Percentiles rank a stretch among this genome's conserved stretches.
phyloP scores from a whole-genome alignment of 805 yeast genomes.

The Wickerhamiella azymoides region DNA sequence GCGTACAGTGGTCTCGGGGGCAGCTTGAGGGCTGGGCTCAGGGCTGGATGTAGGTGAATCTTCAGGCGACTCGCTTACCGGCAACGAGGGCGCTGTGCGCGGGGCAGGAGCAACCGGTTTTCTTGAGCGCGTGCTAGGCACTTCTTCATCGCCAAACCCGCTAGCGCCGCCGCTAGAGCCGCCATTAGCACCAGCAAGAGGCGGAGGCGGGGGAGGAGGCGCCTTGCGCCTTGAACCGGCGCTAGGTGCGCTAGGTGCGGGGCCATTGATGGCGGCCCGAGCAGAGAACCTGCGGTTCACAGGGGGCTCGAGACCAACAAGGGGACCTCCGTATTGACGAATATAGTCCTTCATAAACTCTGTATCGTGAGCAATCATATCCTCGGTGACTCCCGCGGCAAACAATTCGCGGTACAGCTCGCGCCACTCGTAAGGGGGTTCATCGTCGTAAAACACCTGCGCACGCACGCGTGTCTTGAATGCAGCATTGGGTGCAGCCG shows the following conservation, averaged over 20 bases:
- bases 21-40: no score
- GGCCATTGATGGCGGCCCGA: slow-evolving; percentile 6
- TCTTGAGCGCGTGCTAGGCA: not conserved
- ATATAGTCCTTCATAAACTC: slow-evolving; percentile 73
- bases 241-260: slow-evolving; percentile 12
- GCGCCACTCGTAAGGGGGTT: slow-evolving; percentile 79
- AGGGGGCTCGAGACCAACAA: slow-evolving; percentile 77
- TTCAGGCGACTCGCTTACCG: not conserved
- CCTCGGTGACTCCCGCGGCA: slow-evolving; percentile 68
- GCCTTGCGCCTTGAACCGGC: slow-evolving; percentile 14
- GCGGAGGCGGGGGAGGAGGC: slow-evolving; percentile 29
- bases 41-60: not conserved
- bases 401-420: slow-evolving; percentile 58
- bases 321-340: slow-evolving; percentile 57
- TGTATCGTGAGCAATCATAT: slow-evolving; percentile 76
- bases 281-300: slow-evolving; percentile 43
- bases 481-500: not conserved
- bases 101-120: slow-evolving; percentile 7
- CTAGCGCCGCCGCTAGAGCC: not conserved
- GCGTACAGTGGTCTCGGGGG: not conserved
- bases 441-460: slow-evolving; percentile 53
- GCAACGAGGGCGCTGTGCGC: not conserved
- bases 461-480: slow-evolving; percentile 13
- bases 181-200: no score
- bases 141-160: not conserved